Evolutionary conservation across 1,284 basidiomycete genomes (phyloP), one percentile per base, ranked within the genome.

Genomic region (Ceratobasidium papillatum): DNA sequence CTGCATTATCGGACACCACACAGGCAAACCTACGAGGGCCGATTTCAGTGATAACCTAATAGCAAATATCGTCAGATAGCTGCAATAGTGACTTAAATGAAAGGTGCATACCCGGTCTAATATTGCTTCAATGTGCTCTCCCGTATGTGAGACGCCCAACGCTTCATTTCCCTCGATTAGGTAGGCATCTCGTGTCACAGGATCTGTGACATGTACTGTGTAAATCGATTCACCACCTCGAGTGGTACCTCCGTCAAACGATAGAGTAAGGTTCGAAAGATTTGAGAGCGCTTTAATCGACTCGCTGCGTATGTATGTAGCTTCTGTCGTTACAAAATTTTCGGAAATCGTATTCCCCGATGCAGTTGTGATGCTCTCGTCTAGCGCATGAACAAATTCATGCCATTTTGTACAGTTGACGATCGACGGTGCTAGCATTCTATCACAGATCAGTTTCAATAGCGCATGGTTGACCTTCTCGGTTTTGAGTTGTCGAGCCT

Each of bases 1-100:
- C 81, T 7, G 82, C 82, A 64, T 80, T 81, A 62, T 84, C 82
- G 3, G 80, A 81, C 5, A 77, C 77, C 12, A 78, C 75, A 2
- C 52, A 80, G 27, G 76, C 68, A 73, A 83, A 81, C 2, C 76
- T 75, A 11, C 62, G 34, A 14, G 74, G 75, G 0, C 80, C 81
- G 68, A 82, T 78, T 22, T 62, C 27, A 17, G 78, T 59, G 47
- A 41, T 25, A 27, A 49, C 56, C 41, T 78, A 66, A 32, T 78
- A 74, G 43, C 78, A 34, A 27, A 36, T 8, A 2, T 32, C 9
- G 3, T 32, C 47, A 66, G 49, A n/a, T n/a, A 12, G 45, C 22
- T 30, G 32, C 32, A 52, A n/a, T 17, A 19, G 38, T 19, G 17
- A 22, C n/a, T 27, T 43, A 43, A 43, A 43, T 43, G 59, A 19